Base-by-base conservation (phyloP, 2,329 filamentous ascomycete species). In the Lachnellula hyalina region DNA sequence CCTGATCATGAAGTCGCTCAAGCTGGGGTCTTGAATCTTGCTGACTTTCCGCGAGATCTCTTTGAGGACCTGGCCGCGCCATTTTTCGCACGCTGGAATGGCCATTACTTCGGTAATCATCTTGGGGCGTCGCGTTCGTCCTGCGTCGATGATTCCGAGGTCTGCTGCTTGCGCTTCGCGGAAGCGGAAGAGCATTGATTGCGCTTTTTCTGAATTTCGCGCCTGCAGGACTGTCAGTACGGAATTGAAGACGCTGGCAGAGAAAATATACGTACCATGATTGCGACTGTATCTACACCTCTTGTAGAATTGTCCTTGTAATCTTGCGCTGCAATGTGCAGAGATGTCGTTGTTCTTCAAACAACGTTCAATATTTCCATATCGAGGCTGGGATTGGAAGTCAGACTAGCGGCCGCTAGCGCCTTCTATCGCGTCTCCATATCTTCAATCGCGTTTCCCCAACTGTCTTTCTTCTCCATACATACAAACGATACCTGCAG, bases 131-230 rank as follows among this genome's bases (percentile, higher is more conserved):
- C 92, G 89, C 8, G 90, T 87, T 59, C 92, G 89, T 56, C 90
- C 89, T 28, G 88, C 88, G 77, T 97, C 93, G 74, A 99, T 89
- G 73, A 97, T 96, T 69, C 93, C 93, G 47, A 96, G 82, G 75
- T 96, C 92, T 61, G 91, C 90, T 63, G 93, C 93, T 82, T 97
- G 94, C 66, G 93, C 89, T 69, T 96, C 94, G 72, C 94, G 90
- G 80, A 99, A 99, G 80, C 94, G 93, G 78, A 96, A 99, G 73
- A 99, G 93, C 93, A 99, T 99, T 47, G 92, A 96, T 79, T 99
- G 94, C 68, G 94, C 93, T 74, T 97, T 99, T 81, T 97, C 93
- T 46, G 90, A 93, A 74, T 97, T 96, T 70, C 93, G 93, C 69
- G 93, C 92, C 93, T 91, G 65, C 14, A 32, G 28, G 9, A 32